phyloP scores from a whole-genome alignment of 495 filamentous ascomycete genomes.

The Tuber calosporum region DNA sequence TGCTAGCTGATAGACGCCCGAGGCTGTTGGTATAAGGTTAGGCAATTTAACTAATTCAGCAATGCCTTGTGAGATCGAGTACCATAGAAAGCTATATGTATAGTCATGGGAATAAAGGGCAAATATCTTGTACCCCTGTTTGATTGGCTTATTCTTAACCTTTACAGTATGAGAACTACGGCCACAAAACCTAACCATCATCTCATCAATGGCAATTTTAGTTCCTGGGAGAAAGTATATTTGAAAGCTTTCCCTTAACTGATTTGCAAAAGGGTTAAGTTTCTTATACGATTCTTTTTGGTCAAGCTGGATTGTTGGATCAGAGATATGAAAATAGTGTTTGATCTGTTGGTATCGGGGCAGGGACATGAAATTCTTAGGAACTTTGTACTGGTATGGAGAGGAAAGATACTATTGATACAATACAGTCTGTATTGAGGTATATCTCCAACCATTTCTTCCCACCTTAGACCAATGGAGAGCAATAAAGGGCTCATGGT shows the following conservation, averaged over 20 bases:
- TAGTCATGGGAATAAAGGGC: not conserved
- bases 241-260: not conserved
- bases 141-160: conserved; percentile 14
- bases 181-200: conserved; percentile 15
- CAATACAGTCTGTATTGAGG: too few species aligned
- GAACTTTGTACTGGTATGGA: too few species aligned
- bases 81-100: not conserved
- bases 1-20: conserved; percentile 7
- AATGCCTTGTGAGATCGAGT: conserved; percentile 4
- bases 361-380: too few species aligned
- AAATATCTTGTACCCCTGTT: conserved; percentile 14
- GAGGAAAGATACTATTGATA: too few species aligned
- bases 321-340: too few species aligned
- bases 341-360: too few species aligned
- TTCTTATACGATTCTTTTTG: not conserved
- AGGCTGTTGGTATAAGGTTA: not conserved
- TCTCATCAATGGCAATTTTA: conserved; percentile 15
- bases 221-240: conserved; percentile 11
- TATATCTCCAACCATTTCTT: too few species aligned
- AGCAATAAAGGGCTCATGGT: too few species aligned
- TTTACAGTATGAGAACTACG: conserved; percentile 13
- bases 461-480: too few species aligned
- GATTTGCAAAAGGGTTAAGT: not conserved
- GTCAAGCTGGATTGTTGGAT: too few species aligned
- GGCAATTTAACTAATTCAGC: not conserved